Percentiles rank a stretch among this genome's conserved stretches.
Conservation (phyloP, 2,329 filamentous ascomycete genomes). For the Amylocarpus encephaloides region DNA sequence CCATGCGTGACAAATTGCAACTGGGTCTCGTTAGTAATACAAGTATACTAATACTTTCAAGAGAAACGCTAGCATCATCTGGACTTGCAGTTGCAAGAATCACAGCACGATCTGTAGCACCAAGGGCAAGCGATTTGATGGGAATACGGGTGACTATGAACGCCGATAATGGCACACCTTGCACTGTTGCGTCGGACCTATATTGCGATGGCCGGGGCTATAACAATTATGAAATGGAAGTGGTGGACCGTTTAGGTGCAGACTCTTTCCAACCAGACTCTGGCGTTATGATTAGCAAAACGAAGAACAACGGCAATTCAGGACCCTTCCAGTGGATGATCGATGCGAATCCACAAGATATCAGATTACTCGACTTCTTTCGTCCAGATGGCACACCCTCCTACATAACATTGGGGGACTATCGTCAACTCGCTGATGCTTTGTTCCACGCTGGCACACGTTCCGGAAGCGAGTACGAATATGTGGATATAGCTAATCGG, state of each 20-base stretch:
- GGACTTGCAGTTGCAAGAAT: constrained; percentile 9
- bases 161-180: constrained; percentile 6
- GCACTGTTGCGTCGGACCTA: constrained; percentile 7
- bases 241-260: constrained; percentile 12
- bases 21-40: constrained; percentile 9
- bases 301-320: not conserved
- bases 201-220: constrained; percentile 14
- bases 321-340: constrained; percentile 13
- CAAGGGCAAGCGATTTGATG: constrained; percentile 5
- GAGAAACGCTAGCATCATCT: constrained; percentile 9
- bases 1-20: constrained; percentile 12
- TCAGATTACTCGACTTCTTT: constrained; percentile 12
- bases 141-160: constrained; percentile 9
- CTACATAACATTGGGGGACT: constrained; percentile 12
- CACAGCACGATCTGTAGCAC: constrained; percentile 9
- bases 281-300: constrained; percentile 16
- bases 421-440: constrained; percentile 12
- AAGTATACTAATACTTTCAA: constrained; percentile 10
- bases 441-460: constrained; percentile 14
- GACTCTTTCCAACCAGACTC: constrained; percentile 14
- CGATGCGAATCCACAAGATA: constrained; percentile 16
- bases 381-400: constrained; percentile 10
- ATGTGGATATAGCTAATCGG: constrained; percentile 9
- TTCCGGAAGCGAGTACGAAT: constrained; percentile 14
- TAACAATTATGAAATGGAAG: constrained; percentile 12